Conservation (phyloP, 805 yeast species). For the Spathaspora passalidarum region DNA sequence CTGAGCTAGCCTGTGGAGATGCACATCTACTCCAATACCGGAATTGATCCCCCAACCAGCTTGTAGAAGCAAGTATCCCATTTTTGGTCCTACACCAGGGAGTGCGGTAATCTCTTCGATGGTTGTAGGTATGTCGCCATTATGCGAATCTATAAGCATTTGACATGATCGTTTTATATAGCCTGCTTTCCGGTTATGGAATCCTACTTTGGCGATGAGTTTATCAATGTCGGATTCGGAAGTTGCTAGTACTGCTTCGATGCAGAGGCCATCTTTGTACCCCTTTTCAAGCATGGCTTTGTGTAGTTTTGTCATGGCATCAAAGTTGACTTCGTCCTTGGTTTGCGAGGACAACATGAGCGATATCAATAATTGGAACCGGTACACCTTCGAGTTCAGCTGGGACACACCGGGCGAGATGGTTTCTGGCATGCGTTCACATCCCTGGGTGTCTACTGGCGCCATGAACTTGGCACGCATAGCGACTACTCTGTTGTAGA, state of each 20-base stretch:
- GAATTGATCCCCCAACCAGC: conserved; percentile 72
- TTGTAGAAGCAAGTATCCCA: conserved; percentile 82
- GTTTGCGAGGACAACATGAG: conserved; percentile 90
- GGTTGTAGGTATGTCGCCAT: conserved; percentile 71
- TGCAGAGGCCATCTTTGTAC: conserved; percentile 49
- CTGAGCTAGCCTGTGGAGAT: conserved; percentile 74
- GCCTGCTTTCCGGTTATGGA: conserved; percentile 74
- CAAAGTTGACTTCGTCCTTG: conserved; percentile 79
- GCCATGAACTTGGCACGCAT: conserved; percentile 70
- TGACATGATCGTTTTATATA: conserved; percentile 63
- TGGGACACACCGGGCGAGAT: conserved; percentile 33
- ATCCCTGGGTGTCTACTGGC: conserved; percentile 89
- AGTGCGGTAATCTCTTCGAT: conserved; percentile 61
- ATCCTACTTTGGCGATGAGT: conserved; percentile 79
- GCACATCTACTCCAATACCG: conserved; percentile 96
- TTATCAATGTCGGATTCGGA: conserved; percentile 58
- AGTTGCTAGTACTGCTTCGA: conserved; percentile 50
- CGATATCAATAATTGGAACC: conserved; percentile 76
- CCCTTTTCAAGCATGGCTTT: conserved; percentile 37
- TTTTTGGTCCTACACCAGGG: conserved; percentile 96
- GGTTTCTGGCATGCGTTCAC: conserved; percentile 56
- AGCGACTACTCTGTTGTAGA: conserved; percentile 56
- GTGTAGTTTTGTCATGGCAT: conserved; percentile 65
- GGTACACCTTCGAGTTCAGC: conserved; percentile 36
- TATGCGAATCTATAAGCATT: conserved; percentile 46